Conservation (phyloP, 208 protist genomes). For the Trypanosoma mega region DNA sequence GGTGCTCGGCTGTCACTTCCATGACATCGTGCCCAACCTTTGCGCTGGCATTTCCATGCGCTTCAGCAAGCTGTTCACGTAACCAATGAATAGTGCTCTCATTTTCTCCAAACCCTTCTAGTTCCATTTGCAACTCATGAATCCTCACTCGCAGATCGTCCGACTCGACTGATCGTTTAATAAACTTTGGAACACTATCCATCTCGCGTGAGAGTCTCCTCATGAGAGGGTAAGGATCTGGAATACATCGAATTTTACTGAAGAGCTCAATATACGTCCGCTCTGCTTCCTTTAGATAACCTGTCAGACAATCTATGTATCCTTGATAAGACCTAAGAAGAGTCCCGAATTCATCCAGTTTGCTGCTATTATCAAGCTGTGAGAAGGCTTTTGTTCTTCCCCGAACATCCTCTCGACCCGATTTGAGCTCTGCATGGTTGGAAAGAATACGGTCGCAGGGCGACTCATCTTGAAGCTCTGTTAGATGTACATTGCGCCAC, state of each 20-base stretch:
- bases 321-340: constrained; percentile 15
- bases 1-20: constrained; percentile 5
- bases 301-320: constrained; percentile 13
- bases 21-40: background rate
- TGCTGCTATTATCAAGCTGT: constrained; percentile 6
- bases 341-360: constrained; percentile 12
- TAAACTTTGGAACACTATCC: constrained; percentile 6
- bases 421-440: background rate
- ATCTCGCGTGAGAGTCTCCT: constrained; percentile 12
- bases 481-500: constrained; percentile 9
- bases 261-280: constrained; percentile 11
- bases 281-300: constrained; percentile 10
- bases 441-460: constrained; percentile 4
- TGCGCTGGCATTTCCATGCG: background rate
- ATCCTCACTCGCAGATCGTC: constrained; percentile 5
- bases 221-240: constrained; percentile 20
- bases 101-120: constrained; percentile 7
- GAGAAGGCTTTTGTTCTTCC: constrained; percentile 13
- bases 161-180: background rate
- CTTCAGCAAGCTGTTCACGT: constrained; percentile 11
- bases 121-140: constrained; percentile 2
- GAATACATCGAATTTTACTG: constrained; percentile 4
- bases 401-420: background rate
- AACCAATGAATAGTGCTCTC: constrained; percentile 16
- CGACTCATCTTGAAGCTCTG: constrained; percentile 1